Percentiles rank a stretch among this genome's conserved stretches.
These are phyloP conservation scores for Rosa chinensis DNA, from an alignment of 306 rosid species.

Conservation along the genomic window DNA sequence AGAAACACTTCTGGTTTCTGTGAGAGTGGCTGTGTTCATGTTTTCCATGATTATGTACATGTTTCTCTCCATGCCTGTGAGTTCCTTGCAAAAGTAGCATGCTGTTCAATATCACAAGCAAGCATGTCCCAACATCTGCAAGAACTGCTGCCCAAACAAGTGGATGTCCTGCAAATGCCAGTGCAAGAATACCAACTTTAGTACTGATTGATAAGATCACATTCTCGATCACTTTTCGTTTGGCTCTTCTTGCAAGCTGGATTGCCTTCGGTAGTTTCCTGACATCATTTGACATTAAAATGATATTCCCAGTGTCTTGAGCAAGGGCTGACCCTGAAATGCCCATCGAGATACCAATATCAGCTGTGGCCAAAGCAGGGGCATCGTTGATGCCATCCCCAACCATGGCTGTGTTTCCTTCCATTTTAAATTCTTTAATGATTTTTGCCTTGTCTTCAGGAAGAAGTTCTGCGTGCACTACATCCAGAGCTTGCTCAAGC, in stretches of 20 bases:
- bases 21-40: constrained; percentile 30
- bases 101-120: constrained; percentile 83
- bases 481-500: constrained; percentile 63
- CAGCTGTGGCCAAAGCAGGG: constrained; percentile 88
- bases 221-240: constrained; percentile 61
- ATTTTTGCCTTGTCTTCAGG: constrained; percentile 82
- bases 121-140: constrained; percentile 91
- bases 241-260: constrained; percentile 60
- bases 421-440: constrained; percentile 57
- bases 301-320: constrained; percentile 75
- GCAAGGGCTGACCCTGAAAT: constrained; percentile 96
- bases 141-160: constrained; percentile 99
- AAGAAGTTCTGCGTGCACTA: constrained; percentile 79
- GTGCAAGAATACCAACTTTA: constrained; percentile 59
- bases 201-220: constrained; percentile 59
- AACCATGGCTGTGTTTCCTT: constrained; percentile 81
- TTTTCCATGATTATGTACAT: constrained; percentile 49
- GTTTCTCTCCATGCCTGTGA: constrained; percentile 41
- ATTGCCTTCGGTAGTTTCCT: constrained; percentile 83
- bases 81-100: constrained; percentile 65
- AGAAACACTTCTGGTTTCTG: constrained; percentile 46
- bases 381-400: constrained; percentile 97
- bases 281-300: constrained; percentile 85
- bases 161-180: constrained; percentile 88
- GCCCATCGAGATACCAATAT: constrained; percentile 96